Conservation (phyloP, 306 rosid species). For the Acmispon strigosus region DNA sequence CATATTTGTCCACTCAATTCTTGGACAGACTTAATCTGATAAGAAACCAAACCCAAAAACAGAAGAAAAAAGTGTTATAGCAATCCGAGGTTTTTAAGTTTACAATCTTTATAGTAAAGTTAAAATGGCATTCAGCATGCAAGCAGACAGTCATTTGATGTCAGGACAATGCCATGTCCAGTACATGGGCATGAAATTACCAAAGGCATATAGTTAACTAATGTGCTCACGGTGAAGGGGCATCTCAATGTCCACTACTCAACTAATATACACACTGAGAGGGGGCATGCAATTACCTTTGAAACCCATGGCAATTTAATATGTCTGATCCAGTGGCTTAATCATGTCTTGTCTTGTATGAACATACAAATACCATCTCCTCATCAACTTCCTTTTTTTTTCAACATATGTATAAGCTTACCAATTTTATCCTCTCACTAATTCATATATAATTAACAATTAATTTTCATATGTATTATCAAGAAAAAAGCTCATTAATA, state of each 20-base stretch:
- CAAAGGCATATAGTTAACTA: background rate
- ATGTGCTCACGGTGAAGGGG: background rate
- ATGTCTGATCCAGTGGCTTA: too few species aligned
- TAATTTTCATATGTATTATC: background rate
- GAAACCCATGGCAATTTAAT: background rate
- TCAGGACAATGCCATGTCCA: background rate
- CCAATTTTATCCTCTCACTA: background rate
- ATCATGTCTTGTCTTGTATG: too few species aligned
- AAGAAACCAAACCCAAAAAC: background rate
- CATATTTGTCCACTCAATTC: constrained; percentile 61
- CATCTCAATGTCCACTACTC: background rate
- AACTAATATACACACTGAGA: background rate
- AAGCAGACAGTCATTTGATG: background rate
- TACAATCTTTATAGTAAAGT: background rate
- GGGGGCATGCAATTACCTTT: background rate
- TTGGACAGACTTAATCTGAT: constrained; percentile 49
- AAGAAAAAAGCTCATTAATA: background rate
- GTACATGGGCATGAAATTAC: background rate
- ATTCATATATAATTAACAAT: background rate
- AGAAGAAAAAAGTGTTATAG: background rate
- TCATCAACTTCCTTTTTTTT: background rate
- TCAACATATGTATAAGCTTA: background rate
- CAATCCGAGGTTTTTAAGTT: background rate
- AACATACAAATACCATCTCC: background rate
- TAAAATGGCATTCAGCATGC: background rate